Conservation (phyloP, 1,284 basidiomycete species). For the Trichosporon ovoides region DNA sequence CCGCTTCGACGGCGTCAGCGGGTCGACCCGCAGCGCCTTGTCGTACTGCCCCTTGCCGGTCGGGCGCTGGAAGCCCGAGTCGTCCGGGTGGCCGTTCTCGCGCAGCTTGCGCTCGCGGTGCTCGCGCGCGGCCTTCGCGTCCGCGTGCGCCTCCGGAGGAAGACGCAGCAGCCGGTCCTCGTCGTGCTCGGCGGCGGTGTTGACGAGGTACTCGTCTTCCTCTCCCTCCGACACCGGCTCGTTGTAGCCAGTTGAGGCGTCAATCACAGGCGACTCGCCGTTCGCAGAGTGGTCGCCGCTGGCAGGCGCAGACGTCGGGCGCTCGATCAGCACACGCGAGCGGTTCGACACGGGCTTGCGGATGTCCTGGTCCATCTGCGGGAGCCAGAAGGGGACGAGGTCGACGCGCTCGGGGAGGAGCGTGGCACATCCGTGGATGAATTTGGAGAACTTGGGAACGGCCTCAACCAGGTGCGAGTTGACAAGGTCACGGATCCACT, state of each 20-base stretch:
- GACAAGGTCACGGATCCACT: constrained; percentile 94
- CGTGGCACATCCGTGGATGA: constrained; percentile 95
- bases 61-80: constrained; percentile 16
- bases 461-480: constrained; percentile 90
- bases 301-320: constrained; percentile 54
- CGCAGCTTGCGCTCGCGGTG: constrained; percentile 73
- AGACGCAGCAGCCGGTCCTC: constrained; percentile 74
- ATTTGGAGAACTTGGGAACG: constrained; percentile 78
- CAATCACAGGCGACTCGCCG: constrained; percentile 28
- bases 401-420: constrained; percentile 89
- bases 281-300: constrained; percentile 48
- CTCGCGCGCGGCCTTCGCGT: constrained; percentile 73
- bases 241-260: constrained; percentile 55
- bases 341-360: constrained; percentile 77
- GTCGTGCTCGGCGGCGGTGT: constrained; percentile 55
- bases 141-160: constrained; percentile 63
- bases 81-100: constrained; percentile 41
- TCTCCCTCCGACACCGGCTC: constrained; percentile 87
- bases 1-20: constrained; percentile 69
- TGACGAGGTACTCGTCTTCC: constrained; percentile 64
- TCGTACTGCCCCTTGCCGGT: constrained; percentile 33
- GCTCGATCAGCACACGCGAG: constrained; percentile 61
- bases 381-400: constrained; percentile 96
- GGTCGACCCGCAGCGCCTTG: constrained; percentile 66
- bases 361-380: constrained; percentile 83